Evolutionary conservation across 148 eudicot genomes (phyloP), one percentile per base, ranked within the genome.

Genomic region (Nepenthes mirabilis): DNA sequence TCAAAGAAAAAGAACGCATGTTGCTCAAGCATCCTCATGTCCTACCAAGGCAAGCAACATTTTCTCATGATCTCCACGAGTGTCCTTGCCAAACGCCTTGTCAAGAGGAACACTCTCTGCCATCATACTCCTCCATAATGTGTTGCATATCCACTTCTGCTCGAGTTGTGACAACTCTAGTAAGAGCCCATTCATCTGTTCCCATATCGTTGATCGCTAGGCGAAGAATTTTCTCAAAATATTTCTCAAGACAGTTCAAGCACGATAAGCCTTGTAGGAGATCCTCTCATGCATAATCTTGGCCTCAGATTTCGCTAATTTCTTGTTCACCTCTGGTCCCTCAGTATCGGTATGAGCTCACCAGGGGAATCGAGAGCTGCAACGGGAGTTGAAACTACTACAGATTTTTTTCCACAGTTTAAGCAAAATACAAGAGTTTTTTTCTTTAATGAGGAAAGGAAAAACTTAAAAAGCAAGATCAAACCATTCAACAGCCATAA

Each of bases 151-250:
- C 89, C 10, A 80, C 83, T 77, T 91, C 98, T 49, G 86, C 88
- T 60, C 89, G 81, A 23, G 98, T 91, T 34, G 85, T 70, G 55
- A 88, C 76, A 36, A 88, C 94, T 40, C 96, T 82, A 10, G 98
- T 88, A 43, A 91, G 94, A 65, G 94, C 90, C 58, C 81, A 68
- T 67, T 91, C 98, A 47, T 91, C 94, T 1, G 98, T 91, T 33
- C 96, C 98, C 68, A 65, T 65, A 79, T 74, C 78, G 68, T 76
- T 83, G 62, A 91, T 77, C 2, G 94, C 82, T 45, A 65, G 47
- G 40, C 98, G 90, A 60, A 91, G 90, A 65, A 77, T 69, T 71
- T 91, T 88, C 86, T 82, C 94, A 34, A 64, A 91, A 68, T 91
- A 82, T 56, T 82, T 91, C 72, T 91, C 96, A 1, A 96, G 98